Evolutionary conservation across 2,329 filamentous ascomycete genomes (phyloP), one percentile per base, ranked within the genome.

Genomic region (Bimuria novae-zelandiae): DNA sequence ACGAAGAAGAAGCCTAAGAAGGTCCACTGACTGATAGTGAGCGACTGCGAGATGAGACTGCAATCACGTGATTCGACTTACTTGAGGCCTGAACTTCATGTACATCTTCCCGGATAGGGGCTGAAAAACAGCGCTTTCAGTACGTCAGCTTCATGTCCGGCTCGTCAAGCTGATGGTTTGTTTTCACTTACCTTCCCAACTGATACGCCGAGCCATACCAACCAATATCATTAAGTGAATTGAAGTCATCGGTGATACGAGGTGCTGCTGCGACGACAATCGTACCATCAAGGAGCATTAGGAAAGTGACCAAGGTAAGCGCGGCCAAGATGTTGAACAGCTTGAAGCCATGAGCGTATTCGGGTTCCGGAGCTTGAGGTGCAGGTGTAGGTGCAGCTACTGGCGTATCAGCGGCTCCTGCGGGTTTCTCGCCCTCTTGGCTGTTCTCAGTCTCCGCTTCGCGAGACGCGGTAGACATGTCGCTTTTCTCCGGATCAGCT

Each of bases 241-340:
- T 65, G 57, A 79, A 79, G 33, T 77, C 62, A 55, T 78, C 71
- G 0, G 77, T 78, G 40, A 79, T 79, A n/a, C 65, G 69, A 8
- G 77, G 77, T 27, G 77, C 76, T 2, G 77, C 77, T 1, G 74
- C 77, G 19, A 73, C 70, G 23, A 79, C 72, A 41, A 69, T 69
- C 17, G 51, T 36, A 6, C 47, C 19, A 25, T 55, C 55, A 3
- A 49, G 33, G 8, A 49, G 21, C 46, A 49, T 41, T 4, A 49
- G 21, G 17, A 49, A 49, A 5, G 17, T 10, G 14, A 40, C 46
- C 21, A 49, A n/a, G 22, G 46, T 49, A 6, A 41, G 11, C 17
- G 33, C 21, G 14, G 35, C 33, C 10, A 49, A 29, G 27, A 49
- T 40, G 10, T 25, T 40, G 33, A 41, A 40, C 2, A 27, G 39